phyloP scores from a whole-genome alignment of 805 yeast genomes.

The Metschnikowia colocasiae region DNA sequence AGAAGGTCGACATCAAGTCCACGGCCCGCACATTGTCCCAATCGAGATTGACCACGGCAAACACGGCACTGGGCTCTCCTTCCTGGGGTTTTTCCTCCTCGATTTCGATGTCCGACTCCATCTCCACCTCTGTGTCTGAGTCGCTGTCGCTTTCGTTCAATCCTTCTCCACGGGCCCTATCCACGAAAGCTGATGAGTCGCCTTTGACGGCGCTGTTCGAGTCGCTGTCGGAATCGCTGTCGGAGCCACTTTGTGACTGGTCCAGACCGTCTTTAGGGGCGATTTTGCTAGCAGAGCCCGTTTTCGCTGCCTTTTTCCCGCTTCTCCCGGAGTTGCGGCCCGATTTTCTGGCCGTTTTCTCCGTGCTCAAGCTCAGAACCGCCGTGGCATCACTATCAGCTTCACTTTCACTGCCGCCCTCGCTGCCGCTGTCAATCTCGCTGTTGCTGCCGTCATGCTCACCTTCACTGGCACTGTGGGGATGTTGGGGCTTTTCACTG shows the following conservation, averaged over 20 bases:
- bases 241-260: too few relatives aligned
- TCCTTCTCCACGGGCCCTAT: constrained; percentile 68
- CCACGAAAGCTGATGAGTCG: constrained; percentile 24
- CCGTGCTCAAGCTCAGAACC: neutral
- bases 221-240: neutral
- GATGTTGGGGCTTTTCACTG: neutral
- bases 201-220: neutral
- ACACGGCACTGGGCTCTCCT: constrained; percentile 76
- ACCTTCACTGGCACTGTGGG: constrained; percentile 15
- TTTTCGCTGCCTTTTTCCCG: neutral
- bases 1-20: constrained; percentile 85
- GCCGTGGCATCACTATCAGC: neutral
- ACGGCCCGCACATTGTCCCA: constrained; percentile 93
- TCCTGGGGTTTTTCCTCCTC: constrained; percentile 66
- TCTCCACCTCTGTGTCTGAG: constrained; percentile 44
- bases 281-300: neutral
- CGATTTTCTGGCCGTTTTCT: neutral
- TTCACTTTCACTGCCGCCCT: neutral
- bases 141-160: constrained; percentile 32
- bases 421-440: constrained; percentile 2
- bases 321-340: neutral
- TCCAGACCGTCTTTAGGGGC: neutral
- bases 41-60: constrained; percentile 94
- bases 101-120: constrained; percentile 52
- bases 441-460: constrained; percentile 1